Percentiles rank a stretch among this genome's conserved stretches.
Evolutionary conservation across 1,139 yeast genomes (phyloP).

Genomic region (Pneumocystis murina): DNA sequence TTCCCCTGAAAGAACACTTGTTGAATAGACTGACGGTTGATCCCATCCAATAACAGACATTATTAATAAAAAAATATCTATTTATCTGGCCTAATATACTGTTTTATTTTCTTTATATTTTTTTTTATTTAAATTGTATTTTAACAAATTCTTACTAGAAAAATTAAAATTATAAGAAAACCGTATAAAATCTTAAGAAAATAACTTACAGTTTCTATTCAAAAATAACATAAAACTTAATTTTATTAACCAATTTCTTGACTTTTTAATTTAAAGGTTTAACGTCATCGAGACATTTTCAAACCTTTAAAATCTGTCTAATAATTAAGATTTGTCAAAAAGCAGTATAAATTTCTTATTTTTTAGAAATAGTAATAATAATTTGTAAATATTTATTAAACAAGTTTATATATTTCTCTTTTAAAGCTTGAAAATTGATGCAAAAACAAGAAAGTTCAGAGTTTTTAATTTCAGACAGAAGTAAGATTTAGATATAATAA

Average conservation of each 20-base stretch:
- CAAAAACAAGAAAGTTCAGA: background rate
- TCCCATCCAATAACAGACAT: constrained; percentile 10
- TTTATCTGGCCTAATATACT: background rate
- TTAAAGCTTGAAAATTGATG: background rate
- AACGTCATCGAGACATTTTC: background rate
- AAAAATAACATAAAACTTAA: no score
- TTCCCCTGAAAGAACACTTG: constrained; percentile 51
- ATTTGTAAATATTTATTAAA: background rate
- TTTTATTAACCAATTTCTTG: background rate
- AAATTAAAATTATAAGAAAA: background rate
- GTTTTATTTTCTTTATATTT: background rate
- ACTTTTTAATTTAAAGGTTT: background rate
- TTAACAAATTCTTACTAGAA: background rate
- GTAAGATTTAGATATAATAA: background rate
- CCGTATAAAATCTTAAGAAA: no score
- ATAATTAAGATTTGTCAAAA: background rate
- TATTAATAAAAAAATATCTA: background rate
- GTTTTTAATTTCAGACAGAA: background rate
- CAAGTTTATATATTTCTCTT: background rate
- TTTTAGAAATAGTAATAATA: background rate
- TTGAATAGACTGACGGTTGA: constrained; percentile 2
- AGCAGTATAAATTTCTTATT: background rate
- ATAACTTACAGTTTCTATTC: no score
- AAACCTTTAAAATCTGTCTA: background rate
- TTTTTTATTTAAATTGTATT: background rate